These are phyloP conservation scores for Pyracantha coccinea DNA, from an alignment of 331 rosid genomes.

Conservation along the genomic window DNA sequence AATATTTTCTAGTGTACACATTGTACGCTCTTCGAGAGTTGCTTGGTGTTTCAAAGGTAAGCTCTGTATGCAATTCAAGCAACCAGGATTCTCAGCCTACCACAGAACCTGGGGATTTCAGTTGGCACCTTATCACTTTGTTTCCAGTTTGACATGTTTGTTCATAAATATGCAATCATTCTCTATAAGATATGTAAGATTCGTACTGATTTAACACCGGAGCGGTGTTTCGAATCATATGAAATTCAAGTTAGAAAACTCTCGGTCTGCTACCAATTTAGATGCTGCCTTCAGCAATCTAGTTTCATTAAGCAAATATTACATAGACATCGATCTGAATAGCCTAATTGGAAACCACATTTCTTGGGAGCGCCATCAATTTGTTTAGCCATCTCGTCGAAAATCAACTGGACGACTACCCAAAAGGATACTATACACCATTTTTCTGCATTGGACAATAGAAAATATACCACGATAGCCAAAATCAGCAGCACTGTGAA, in stretches of 20 bases:
- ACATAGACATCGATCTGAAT: not conserved
- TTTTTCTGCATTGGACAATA: not conserved
- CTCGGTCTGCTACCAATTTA: not conserved
- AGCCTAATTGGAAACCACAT: not conserved
- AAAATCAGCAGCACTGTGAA: not conserved
- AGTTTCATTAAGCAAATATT: too few relatives aligned
- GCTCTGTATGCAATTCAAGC: not conserved
- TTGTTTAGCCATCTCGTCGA: not conserved
- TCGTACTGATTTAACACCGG: not conserved
- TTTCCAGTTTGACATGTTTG: not conserved
- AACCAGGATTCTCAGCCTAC: not conserved
- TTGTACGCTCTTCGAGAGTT: not conserved
- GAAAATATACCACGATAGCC: not conserved
- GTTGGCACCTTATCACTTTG: not conserved
- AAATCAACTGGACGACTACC: too few relatives aligned
- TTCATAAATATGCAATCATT: not conserved
- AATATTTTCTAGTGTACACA: not conserved
- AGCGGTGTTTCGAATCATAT: not conserved
- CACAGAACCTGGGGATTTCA: too few relatives aligned
- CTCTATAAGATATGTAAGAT: not conserved
- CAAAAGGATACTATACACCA: too few relatives aligned
- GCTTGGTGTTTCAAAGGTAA: not conserved
- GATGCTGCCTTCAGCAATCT: not conserved
- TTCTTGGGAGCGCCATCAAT: not conserved
- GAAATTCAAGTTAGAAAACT: not conserved